phyloP scores from a whole-genome alignment of 306 rosid genomes.

The Cucurbita ficifolia region DNA sequence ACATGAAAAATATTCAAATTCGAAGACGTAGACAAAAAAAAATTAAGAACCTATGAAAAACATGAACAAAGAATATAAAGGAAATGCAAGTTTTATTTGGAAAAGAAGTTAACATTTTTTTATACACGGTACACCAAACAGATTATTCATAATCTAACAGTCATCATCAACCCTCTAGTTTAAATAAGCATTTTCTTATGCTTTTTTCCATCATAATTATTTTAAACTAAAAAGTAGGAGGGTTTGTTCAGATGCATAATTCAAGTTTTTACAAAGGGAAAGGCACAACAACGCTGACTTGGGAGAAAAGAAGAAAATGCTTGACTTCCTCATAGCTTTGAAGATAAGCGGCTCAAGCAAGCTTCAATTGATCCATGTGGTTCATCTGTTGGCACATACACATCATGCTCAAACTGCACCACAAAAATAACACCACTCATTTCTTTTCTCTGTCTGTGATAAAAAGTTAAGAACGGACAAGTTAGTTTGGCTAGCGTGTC shows the following conservation, averaged over 20 bases:
- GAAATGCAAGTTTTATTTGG: neutral
- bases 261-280: neutral
- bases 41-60: too few species aligned
- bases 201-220: neutral
- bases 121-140: neutral
- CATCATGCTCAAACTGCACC: constrained; percentile 79
- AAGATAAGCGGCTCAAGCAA: constrained; percentile 52
- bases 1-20: too few species aligned
- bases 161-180: neutral
- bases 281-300: neutral
- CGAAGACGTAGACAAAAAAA: too few species aligned
- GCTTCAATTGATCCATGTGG: constrained; percentile 94
- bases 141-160: neutral
- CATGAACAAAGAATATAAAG: too few species aligned
- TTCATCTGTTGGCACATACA: constrained; percentile 82
- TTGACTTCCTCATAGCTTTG: constrained; percentile 41
- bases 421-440: neutral
- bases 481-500: too few species aligned
- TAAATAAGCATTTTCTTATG: neutral
- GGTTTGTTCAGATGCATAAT: neutral
- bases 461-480: neutral
- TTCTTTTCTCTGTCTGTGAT: neutral
- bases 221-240: neutral
- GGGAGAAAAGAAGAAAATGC: neutral
- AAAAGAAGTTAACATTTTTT: too few species aligned